Evolutionary conservation across 208 protist genomes (phyloP), one percentile per base, ranked within the genome.

Genomic region (Trypanosoma scelopori): DNA sequence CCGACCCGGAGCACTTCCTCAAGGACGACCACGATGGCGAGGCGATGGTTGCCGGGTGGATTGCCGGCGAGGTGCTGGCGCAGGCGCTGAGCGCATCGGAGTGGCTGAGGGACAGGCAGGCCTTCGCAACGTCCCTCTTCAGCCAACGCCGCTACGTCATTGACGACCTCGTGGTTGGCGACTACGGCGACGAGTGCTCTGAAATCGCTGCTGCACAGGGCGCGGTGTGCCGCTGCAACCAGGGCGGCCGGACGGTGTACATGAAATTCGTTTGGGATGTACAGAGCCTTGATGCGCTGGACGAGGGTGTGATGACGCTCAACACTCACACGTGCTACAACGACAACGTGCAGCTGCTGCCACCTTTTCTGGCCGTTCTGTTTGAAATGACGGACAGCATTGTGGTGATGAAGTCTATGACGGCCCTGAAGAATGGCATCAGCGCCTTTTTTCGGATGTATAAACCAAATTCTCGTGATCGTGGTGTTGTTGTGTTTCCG

Each of bases 101-200:
- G 18, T 69, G 62, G 55, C 22, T 57, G 15, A 59, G 42, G 6
- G 25, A 28, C 22, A 12, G 55, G 1, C 5, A 59, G 5, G 39
- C 49, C 1, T 79, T 79, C 37, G 28, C n/a, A 49, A 45, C 50
- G 20, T 69, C 62, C 15, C 46, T 79, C 7, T 74, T 73, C 37
- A 60, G 59, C 16, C 73, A 71, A 28, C 56, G 67, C 5, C 53
- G 66, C 16, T 78, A 67, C 32, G 2, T 69, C 7, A 46, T 71
- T 55, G 60, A 69, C 9, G 65, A 73, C 37, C 16, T 73, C 41
- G 49, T 78, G n/a, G 35, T 78, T 52, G 65, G 72, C 5, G 53
- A 61, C 45, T 78, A 53, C 48, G 72, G 65, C 55, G 72, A 65
- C 3, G 47, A 62, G 0, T 69, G 57, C 41, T 22, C 27, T 9